Evolutionary conservation across 2,329 filamentous ascomycete species (phyloP).

Genomic region (Stagonosporopsis vannaccii): DNA sequence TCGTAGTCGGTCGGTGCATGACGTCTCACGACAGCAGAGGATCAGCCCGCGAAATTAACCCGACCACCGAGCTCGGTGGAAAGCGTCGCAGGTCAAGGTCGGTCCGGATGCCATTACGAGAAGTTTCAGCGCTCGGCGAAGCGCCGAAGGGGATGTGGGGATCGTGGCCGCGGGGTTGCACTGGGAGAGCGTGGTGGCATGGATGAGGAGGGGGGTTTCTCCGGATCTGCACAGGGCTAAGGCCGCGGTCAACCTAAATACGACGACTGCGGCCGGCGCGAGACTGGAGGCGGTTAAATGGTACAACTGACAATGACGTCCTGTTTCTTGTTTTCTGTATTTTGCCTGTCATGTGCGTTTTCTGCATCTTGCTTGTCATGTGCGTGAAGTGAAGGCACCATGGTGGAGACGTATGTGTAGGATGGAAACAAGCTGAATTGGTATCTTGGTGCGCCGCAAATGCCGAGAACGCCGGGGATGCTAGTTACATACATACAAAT

Average conservation of each 20-base stretch:
- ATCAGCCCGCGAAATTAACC: background rate
- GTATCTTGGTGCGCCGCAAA: background rate
- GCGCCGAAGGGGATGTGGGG: background rate
- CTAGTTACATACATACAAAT: background rate
- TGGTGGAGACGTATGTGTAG: background rate
- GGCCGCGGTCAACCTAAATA: conserved; percentile 6
- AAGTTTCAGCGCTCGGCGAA: background rate
- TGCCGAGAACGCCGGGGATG: conserved; percentile 1
- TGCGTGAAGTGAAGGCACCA: background rate
- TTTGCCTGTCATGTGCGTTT: background rate
- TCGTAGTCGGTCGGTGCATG: background rate
- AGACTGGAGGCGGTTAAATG: background rate
- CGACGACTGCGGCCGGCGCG: background rate
- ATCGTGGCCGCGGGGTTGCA: conserved; percentile 5
- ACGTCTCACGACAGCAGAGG: background rate
- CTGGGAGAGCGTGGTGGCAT: no score
- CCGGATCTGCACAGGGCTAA: conserved; percentile 14
- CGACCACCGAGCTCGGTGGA: background rate
- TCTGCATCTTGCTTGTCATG: background rate
- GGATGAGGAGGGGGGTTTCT: conserved; percentile 6
- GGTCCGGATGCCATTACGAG: conserved; percentile 2
- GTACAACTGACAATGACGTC: background rate
- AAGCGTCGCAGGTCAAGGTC: background rate
- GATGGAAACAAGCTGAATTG: conserved; percentile 1
- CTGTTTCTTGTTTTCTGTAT: background rate